Percentiles rank a stretch among this genome's conserved stretches.
phyloP scores from a whole-genome alignment of 768 basidiomycete species.

The Amyloporia xantha region DNA sequence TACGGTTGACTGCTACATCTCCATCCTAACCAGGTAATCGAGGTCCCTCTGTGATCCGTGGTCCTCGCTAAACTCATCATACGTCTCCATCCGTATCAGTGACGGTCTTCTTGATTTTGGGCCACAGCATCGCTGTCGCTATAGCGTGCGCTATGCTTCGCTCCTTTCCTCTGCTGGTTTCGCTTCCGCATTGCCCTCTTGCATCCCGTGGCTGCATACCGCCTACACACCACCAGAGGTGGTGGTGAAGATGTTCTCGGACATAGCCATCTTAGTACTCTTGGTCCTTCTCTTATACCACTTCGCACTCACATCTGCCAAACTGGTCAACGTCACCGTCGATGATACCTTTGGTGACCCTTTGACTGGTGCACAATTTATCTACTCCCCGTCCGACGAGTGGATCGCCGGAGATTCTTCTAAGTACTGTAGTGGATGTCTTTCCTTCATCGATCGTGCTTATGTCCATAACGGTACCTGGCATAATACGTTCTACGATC shows the following conservation, averaged over 20 bases:
- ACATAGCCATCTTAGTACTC: not conserved
- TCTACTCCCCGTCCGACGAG: constrained; percentile 2
- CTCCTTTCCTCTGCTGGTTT: not conserved
- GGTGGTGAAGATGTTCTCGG: not conserved
- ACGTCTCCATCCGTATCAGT: too few relatives aligned
- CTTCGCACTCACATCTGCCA: not conserved
- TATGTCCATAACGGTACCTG: constrained; percentile 6
- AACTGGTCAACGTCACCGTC: not conserved
- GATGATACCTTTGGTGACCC: constrained; percentile 6
- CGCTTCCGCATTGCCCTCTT: not conserved
- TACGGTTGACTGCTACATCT: too few relatives aligned
- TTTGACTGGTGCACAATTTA: not conserved
- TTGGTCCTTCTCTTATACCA: not conserved
- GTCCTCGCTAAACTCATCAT: too few relatives aligned
- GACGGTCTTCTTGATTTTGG: not conserved
- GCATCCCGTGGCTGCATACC: not conserved
- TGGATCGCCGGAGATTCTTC: constrained; percentile 6
- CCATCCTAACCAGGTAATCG: too few relatives aligned
- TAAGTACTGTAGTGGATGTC: constrained; percentile 7
- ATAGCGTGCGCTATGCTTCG: not conserved
- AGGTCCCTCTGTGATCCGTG: too few relatives aligned
- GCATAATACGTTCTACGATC: constrained; percentile 12
- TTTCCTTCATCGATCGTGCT: not conserved
- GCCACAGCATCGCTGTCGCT: too few relatives aligned
- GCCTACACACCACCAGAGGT: not conserved